Percentiles rank a stretch among this genome's conserved stretches.
Conservation (phyloP, 805 yeast genomes). For the Candida pini region DNA sequence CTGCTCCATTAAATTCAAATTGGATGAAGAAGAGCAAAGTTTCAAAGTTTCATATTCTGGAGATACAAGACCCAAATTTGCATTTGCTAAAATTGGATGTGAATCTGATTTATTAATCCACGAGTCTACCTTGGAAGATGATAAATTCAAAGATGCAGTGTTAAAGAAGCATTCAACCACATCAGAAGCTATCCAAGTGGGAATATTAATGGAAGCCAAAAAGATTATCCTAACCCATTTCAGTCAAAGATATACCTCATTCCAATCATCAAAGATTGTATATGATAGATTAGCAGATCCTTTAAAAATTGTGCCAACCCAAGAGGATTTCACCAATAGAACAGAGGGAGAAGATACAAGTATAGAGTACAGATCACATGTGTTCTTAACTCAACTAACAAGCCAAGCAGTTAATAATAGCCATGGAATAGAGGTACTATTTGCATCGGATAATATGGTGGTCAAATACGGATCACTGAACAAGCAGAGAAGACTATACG, state of each 20-base stretch:
- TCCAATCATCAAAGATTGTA: constrained; percentile 26
- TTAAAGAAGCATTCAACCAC: constrained; percentile 84
- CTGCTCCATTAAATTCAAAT: constrained; percentile 45
- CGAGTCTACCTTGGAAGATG: constrained; percentile 89
- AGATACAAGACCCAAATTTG: constrained; percentile 79
- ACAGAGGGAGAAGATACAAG: constrained; percentile 14
- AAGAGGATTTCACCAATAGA: background rate
- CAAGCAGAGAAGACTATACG: constrained; percentile 23
- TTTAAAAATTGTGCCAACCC: background rate
- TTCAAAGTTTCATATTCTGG: constrained; percentile 89
- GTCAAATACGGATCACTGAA: constrained; percentile 40
- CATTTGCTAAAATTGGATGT: constrained; percentile 57
- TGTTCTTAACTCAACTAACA: constrained; percentile 14
- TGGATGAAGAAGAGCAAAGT: constrained; percentile 13
- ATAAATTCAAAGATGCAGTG: constrained; percentile 67
- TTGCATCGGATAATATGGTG: constrained; percentile 67
- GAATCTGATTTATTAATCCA: constrained; percentile 75
- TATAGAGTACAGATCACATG: constrained; percentile 17
- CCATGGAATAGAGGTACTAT: constrained; percentile 26
- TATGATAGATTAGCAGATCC: constrained; percentile 20
- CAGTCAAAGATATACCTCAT: constrained; percentile 77
- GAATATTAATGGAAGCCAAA: constrained; percentile 64
- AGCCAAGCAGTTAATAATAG: constrained; percentile 21
- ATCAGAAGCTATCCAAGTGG: constrained; percentile 74
- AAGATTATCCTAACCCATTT: constrained; percentile 82